Base-by-base conservation (phyloP, 495 filamentous ascomycete genomes). In the Penicillium turbatum region DNA sequence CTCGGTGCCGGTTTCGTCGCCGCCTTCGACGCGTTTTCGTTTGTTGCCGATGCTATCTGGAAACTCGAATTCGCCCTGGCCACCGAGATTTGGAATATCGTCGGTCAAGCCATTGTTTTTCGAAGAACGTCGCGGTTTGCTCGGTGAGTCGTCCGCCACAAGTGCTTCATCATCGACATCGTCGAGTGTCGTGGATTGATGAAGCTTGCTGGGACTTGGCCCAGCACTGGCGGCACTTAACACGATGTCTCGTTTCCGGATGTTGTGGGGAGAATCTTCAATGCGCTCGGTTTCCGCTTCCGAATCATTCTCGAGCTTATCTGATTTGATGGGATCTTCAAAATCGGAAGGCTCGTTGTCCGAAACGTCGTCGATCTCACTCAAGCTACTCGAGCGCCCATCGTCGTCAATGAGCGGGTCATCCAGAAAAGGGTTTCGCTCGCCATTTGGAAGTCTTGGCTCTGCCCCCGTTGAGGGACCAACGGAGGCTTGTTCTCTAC, bases 231-330 rank as follows among this genome's bases (percentile, higher is more conserved):
- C 69, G 42, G 66, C 68, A 60, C 60, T 80, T 16, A 87, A 57
- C 7, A 84, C 76, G 42, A 89, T 85, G 68, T 86, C 80, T 60
- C 77, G 76, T 55, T 79, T 77, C 29, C 78, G 79, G 59, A 76
- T 72, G 56, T 92, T 90, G 51, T 87, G 83, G 17, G 93, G 95
- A n/a, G 92, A 92, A 64, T 88, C 84, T 59, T 95, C 92, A 60
- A 97, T 79, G 46, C 95, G 84, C 73, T 97, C 95, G 7, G 93
- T 98, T 74, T 97, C 93, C 26, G 95, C 93, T 71, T 98, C 93
- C n/a, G 93, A 95, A 72, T 97, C 92, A 59, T 87, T 87, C 52
- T 86, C 85, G 48, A 67, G 62, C 60, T 55, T 71, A 50, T 72
- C 68, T 42, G 55, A 66, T 54, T 76, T 76, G 48, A 56, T 55